Evolutionary conservation across 2,329 filamentous ascomycete genomes (phyloP).

Genomic region (Colletotrichum destructivum): DNA sequence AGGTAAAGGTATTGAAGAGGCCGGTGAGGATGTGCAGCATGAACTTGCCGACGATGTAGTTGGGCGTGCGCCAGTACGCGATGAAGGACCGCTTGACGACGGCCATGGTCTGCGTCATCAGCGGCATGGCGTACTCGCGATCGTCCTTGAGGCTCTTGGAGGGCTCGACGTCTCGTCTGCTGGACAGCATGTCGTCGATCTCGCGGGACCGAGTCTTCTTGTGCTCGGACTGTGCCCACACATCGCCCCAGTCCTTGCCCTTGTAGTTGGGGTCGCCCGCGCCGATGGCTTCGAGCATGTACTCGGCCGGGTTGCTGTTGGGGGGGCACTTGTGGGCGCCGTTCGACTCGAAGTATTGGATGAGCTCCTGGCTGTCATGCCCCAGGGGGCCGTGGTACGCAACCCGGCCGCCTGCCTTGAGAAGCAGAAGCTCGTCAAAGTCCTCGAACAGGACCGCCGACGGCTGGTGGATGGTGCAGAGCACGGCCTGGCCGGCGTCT

Average conservation of each 20-base stretch:
- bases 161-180: slow-evolving; percentile 57
- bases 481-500: slow-evolving; percentile 70
- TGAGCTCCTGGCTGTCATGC: slow-evolving; percentile 61
- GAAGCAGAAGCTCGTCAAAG: slow-evolving; percentile 70
- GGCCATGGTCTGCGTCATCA: slow-evolving; percentile 66
- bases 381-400: slow-evolving; percentile 71
- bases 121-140: slow-evolving; percentile 75
- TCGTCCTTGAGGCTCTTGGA: slow-evolving; percentile 62
- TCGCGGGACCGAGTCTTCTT: slow-evolving; percentile 62
- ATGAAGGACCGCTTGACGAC: slow-evolving; percentile 72
- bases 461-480: slow-evolving; percentile 75
- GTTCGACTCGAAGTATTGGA: slow-evolving; percentile 67
- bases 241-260: slow-evolving; percentile 74
- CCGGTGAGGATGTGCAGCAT: slow-evolving; percentile 74
- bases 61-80: slow-evolving; percentile 76
- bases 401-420: slow-evolving; percentile 67
- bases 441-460: slow-evolving; percentile 69
- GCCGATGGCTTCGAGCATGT: slow-evolving; percentile 71
- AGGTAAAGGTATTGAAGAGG: slow-evolving; percentile 80
- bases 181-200: slow-evolving; percentile 66
- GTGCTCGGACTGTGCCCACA: slow-evolving; percentile 70
- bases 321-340: slow-evolving; percentile 64
- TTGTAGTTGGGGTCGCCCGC: slow-evolving; percentile 74
- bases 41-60: slow-evolving; percentile 75
- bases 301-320: slow-evolving; percentile 68